phyloP scores from a whole-genome alignment of 1,284 basidiomycete species.

The Uromyces viciae-fabae region DNA sequence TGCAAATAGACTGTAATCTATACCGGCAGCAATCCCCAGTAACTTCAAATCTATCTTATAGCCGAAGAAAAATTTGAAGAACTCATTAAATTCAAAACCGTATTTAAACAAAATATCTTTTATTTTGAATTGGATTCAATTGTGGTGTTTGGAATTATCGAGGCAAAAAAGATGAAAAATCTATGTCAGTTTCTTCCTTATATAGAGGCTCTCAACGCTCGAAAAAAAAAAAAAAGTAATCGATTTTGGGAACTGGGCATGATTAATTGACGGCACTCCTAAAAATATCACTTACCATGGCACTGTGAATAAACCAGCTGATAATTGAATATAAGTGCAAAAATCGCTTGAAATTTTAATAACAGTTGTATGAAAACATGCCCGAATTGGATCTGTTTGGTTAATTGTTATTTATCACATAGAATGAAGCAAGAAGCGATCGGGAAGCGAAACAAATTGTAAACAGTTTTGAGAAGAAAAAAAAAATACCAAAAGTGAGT shows the following conservation, averaged over 20 bases:
- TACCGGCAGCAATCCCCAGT: background rate
- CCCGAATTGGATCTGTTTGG: background rate
- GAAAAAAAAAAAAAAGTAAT: background rate
- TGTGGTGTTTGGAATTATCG: too few species aligned
- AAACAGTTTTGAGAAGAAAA: background rate
- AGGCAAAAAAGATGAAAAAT: too few species aligned
- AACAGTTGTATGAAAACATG: constrained; percentile 4
- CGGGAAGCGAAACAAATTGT: background rate
- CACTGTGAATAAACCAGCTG: background rate
- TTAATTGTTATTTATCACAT: background rate
- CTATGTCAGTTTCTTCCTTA: background rate
- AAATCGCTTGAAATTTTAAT: constrained; percentile 18
- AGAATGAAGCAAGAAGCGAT: background rate
- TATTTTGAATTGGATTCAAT: background rate
- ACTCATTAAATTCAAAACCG: background rate
- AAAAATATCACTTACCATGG: too few species aligned
- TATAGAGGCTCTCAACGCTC: background rate
- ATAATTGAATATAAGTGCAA: background rate
- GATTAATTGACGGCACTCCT: too few species aligned
- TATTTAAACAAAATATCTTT: constrained; percentile 7
- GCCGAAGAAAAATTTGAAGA: constrained; percentile 18
- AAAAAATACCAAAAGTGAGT: background rate
- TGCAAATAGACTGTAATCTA: background rate
- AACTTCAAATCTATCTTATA: constrained; percentile 8
- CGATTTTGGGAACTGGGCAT: background rate